phyloP scores from a whole-genome alignment of 495 filamentous ascomycete genomes.

The Evernia prunastri region DNA sequence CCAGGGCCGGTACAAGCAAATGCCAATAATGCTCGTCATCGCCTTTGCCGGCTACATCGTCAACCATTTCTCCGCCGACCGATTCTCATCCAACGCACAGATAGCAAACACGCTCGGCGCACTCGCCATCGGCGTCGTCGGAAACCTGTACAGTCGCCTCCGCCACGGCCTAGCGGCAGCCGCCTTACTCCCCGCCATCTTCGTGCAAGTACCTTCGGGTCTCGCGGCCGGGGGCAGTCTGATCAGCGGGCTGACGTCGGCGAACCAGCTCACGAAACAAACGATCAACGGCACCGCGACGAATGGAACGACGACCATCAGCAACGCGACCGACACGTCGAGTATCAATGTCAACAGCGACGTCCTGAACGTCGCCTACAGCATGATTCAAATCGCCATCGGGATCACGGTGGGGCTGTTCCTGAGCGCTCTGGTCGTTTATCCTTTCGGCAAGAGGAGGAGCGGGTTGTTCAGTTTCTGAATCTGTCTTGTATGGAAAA shows the following conservation, averaged over 20 bases:
- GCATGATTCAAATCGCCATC: constrained; percentile 87
- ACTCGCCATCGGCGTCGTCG: constrained; percentile 76
- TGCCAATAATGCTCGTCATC: constrained; percentile 78
- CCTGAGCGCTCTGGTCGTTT: constrained; percentile 76
- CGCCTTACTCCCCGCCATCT: constrained; percentile 85
- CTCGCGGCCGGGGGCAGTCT: constrained; percentile 78
- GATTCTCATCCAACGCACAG: constrained; percentile 71
- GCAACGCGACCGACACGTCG: constrained; percentile 35
- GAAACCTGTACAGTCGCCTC: constrained; percentile 81
- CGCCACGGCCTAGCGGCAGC: constrained; percentile 80
- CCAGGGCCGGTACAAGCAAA: constrained; percentile 84
- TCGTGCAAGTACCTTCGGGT: constrained; percentile 88
- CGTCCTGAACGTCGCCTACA: constrained; percentile 78
- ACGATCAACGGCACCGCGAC: constrained; percentile 28
- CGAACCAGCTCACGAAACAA: constrained; percentile 60
- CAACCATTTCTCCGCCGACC: constrained; percentile 68
- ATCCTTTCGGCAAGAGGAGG: constrained; percentile 85
- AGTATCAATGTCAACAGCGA: constrained; percentile 49
- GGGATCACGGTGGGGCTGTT: constrained; percentile 90
- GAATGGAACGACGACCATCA: constrained; percentile 42
- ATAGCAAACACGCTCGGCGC: constrained; percentile 81
- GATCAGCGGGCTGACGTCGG: constrained; percentile 76
- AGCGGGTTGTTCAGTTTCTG: constrained; percentile 86
- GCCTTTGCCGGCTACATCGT: constrained; percentile 81
- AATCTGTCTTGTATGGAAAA: neutral